Conservation (phyloP, 2,329 filamentous ascomycete genomes). For the Aspergillus spinulosporus region DNA sequence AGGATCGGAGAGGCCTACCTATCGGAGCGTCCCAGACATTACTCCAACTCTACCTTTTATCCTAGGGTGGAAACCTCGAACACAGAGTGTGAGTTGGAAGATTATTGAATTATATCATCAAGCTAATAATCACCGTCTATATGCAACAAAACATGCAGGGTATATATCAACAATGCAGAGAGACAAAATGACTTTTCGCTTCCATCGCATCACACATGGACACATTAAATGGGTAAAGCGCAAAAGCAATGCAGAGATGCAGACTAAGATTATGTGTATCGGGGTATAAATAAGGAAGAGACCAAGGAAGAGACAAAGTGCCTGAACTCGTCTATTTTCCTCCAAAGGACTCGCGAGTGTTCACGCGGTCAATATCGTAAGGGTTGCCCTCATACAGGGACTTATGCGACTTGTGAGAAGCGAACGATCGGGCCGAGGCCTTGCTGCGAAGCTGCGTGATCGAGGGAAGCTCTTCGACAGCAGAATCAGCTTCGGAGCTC, state of each 20-base stretch:
- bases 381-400: conserved; percentile 46
- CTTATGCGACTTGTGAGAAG: conserved; percentile 20
- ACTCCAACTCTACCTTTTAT: too few relatives aligned
- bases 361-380: conserved; percentile 47
- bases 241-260: conserved; percentile 3
- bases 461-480: conserved; percentile 21
- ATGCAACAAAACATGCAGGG: conserved; percentile 19
- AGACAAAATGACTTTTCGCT: conserved; percentile 12
- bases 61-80: background rate
- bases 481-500: conserved; percentile 27
- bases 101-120: conserved; percentile 7
- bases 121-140: conserved; percentile 17
- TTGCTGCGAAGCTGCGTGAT: conserved; percentile 31
- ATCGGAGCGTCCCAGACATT: background rate
- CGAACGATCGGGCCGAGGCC: conserved; percentile 29
- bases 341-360: conserved; percentile 41
- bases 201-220: conserved; percentile 19
- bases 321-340: conserved; percentile 18
- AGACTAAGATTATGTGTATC: conserved; percentile 25
- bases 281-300: conserved; percentile 1
- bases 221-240: conserved; percentile 12
- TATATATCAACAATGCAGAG: conserved; percentile 25
- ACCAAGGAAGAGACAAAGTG: background rate
- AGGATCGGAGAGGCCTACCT: conserved; percentile 15
- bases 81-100: background rate